phyloP scores from a whole-genome alignment of 2,329 filamentous ascomycete genomes.

The Phialemonium atrogriseum region DNA sequence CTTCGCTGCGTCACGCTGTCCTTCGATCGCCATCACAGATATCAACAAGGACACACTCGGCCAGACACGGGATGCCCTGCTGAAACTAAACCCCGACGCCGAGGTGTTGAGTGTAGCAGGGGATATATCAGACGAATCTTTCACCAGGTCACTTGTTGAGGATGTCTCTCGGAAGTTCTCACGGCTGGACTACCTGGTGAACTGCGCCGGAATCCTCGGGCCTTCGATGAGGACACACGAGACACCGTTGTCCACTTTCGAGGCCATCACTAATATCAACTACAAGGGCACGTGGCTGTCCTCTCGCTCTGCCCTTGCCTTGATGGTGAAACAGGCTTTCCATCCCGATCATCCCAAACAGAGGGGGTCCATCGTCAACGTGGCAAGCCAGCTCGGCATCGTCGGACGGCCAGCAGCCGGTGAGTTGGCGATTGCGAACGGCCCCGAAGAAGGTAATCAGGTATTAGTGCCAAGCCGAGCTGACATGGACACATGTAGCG shows the following conservation, averaged over 20 bases:
- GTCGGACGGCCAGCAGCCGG: constrained; percentile 35
- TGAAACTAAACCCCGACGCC: constrained; percentile 22
- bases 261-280: constrained; percentile 45
- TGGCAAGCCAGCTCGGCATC: constrained; percentile 44
- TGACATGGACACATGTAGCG: constrained; percentile 31
- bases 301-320: constrained; percentile 31
- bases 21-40: constrained; percentile 45
- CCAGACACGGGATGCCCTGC: constrained; percentile 23
- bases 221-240: constrained; percentile 33
- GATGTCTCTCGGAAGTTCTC: constrained; percentile 25
- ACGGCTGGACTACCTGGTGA: constrained; percentile 47
- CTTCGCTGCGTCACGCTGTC: constrained; percentile 41
- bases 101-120: constrained; percentile 27
- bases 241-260: constrained; percentile 38
- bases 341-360: constrained; percentile 30
- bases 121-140: constrained; percentile 38
- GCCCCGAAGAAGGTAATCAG: no score
- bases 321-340: constrained; percentile 37
- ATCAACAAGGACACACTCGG: constrained; percentile 32
- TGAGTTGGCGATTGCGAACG: no score
- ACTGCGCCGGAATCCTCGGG: constrained; percentile 45
- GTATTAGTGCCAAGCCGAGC: no score
- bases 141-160: constrained; percentile 28
- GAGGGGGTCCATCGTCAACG: constrained; percentile 40
- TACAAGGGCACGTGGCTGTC: constrained; percentile 42